Percentiles rank a stretch among this genome's conserved stretches.
phyloP scores from a whole-genome alignment of 1,284 basidiomycete genomes.

The Somion occarium region DNA sequence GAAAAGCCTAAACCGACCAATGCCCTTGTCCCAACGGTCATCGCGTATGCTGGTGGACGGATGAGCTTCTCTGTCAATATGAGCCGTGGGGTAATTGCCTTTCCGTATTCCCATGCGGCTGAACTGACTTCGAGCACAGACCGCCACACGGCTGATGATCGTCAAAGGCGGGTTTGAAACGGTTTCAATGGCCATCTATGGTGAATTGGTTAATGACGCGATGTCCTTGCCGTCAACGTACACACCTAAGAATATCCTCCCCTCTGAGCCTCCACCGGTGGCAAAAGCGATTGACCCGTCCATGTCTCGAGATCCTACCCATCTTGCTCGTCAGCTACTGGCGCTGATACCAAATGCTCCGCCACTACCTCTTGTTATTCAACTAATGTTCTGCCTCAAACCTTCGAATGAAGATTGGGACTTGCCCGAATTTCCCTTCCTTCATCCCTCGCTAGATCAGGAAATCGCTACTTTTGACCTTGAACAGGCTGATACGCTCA shows the following conservation, averaged over 20 bases:
- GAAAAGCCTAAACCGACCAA: conserved; percentile 57
- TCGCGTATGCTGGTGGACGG: conserved; percentile 67
- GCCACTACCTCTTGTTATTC: conserved; percentile 53
- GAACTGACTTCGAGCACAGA: too few species aligned
- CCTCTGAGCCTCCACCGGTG: conserved; percentile 36
- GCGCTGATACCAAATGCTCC: conserved; percentile 56
- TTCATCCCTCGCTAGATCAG: conserved; percentile 51
- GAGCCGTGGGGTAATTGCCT: conserved; percentile 50
- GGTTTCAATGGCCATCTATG: conserved; percentile 68
- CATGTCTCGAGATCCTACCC: conserved; percentile 52
- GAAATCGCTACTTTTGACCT: conserved; percentile 47
- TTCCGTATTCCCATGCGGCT: conserved; percentile 1
- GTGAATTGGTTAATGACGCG: conserved; percentile 41
- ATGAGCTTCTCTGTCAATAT: conserved; percentile 67
- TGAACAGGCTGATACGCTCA: conserved; percentile 44
- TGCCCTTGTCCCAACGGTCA: conserved; percentile 63
- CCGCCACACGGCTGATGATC: conserved; percentile 74
- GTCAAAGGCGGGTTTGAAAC: conserved; percentile 64
- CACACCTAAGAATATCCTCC: conserved; percentile 35
- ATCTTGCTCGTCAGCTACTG: conserved; percentile 55
- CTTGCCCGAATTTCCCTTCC: conserved; percentile 61
- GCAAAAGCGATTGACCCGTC: conserved; percentile 53
- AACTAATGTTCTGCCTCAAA: conserved; percentile 73
- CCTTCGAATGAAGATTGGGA: conserved; percentile 74
- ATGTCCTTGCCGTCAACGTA: conserved; percentile 20